Conservation (phyloP, 208 protist species). For the Wallacemonas rigidus region DNA sequence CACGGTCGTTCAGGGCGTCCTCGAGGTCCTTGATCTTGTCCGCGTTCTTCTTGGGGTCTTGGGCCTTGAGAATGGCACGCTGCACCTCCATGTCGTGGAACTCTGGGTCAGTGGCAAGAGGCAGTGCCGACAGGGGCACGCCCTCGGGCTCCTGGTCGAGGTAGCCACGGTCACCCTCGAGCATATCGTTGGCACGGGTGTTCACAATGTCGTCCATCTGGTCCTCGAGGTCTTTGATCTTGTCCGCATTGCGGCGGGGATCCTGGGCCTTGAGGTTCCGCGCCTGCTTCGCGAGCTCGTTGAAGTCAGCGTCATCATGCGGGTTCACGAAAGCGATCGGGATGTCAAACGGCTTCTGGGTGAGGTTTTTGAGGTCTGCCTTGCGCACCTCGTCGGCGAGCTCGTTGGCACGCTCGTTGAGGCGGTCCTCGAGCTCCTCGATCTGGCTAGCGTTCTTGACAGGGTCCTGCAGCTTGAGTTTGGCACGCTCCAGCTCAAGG, state of each 20-base stretch:
- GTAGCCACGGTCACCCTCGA: slow-evolving; percentile 57
- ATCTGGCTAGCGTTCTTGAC: slow-evolving; percentile 52
- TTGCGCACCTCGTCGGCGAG: slow-evolving; percentile 58
- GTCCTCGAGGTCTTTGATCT: slow-evolving; percentile 44
- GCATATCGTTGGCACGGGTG: slow-evolving; percentile 44
- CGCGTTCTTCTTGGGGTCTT: slow-evolving; percentile 54
- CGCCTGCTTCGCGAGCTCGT: slow-evolving; percentile 44
- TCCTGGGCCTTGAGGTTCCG: slow-evolving; percentile 59
- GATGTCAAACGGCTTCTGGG: slow-evolving; percentile 43
- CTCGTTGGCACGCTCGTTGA: slow-evolving; percentile 63
- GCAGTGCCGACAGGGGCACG: slow-evolving; percentile 48
- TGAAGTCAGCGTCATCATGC: slow-evolving; percentile 65
- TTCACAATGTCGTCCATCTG: slow-evolving; percentile 59
- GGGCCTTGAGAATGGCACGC: slow-evolving; percentile 52
- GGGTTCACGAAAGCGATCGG: slow-evolving; percentile 53
- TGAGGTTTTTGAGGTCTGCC: slow-evolving; percentile 57
- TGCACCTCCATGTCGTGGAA: slow-evolving; percentile 69
- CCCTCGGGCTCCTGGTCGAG: slow-evolving; percentile 69
- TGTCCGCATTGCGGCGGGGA: slow-evolving; percentile 48
- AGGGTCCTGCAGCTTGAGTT: slow-evolving; percentile 62
- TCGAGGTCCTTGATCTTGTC: slow-evolving; percentile 59
- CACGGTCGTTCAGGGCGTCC: slow-evolving; percentile 67
- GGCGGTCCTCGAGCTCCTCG: slow-evolving; percentile 55
- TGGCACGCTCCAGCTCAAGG: slow-evolving; percentile 67
- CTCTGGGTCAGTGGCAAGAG: slow-evolving; percentile 45